These are phyloP conservation scores for Talaromyces borbonicus DNA, from an alignment of 495 filamentous ascomycete species.

Conservation along the genomic window DNA sequence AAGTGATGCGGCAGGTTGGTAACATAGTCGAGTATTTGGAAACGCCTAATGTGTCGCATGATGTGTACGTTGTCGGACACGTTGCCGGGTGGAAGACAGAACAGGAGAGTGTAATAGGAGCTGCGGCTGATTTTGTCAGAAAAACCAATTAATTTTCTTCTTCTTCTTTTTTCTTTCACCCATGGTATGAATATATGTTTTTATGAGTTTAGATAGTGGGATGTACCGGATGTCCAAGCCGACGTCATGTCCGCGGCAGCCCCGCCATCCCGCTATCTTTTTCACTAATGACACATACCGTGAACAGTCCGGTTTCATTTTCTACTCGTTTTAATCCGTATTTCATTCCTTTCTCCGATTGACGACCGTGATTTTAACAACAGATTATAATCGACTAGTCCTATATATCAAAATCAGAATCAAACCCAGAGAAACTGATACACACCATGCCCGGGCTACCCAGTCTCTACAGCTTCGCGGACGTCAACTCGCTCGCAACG, in stretches of 20 bases:
- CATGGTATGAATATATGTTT: neutral
- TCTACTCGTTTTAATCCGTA: no score
- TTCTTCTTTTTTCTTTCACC: neutral
- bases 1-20: neutral
- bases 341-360: no score
- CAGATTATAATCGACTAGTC: neutral
- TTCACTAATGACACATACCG: no score
- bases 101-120: neutral
- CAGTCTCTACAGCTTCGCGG: constrained; percentile 74
- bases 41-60: constrained; percentile 1
- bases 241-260: no score
- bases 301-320: no score
- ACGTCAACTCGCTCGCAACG: constrained; percentile 55
- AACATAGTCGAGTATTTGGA: neutral
- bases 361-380: neutral
- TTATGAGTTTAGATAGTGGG: no score
- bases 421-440: neutral
- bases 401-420: neutral
- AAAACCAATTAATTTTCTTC: neutral
- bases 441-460: constrained; percentile 46
- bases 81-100: neutral
- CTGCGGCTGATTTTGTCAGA: neutral
- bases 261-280: no score
- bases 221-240: no score
- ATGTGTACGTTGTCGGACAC: neutral